Evolutionary conservation across 805 yeast species (phyloP), one percentile per base, ranked within the genome.

Genomic region (Saccharomycopsis fodiens): DNA sequence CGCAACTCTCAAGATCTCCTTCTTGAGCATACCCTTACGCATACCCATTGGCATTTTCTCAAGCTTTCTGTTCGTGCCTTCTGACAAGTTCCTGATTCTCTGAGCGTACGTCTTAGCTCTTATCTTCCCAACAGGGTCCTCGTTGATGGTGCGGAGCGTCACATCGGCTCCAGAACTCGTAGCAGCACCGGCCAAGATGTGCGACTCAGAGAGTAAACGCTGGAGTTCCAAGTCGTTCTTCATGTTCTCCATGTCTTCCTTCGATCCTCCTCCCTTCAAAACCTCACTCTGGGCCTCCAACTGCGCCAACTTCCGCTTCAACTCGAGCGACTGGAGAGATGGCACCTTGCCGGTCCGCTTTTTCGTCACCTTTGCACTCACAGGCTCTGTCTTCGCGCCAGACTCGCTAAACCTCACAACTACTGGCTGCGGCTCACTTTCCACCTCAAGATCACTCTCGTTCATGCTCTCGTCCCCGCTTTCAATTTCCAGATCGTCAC

Each of bases 21-120:
- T 72, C 30, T 69, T 64, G 21, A 85, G 67, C 81, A 89, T 83
- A 2, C 96, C 96, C 58, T 84, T 85, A 46, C 97, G 73, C 69
- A 87, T 78, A 16, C 74, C 61, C 88, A 93, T 89, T 17, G 97
- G 96, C 77, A 87, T 85, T 42, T 79, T 84, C 54, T 85, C 93
- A 30, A 82, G 61, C 44, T 66, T 74, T 17, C 50, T 45, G 23
- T 32, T 21, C 21, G 42, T 47, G 2, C 39, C 43, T 35, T 50
- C 55, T 55, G 58, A 31, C 1, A 78, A 51, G 8, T 66, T 61
- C 12, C 74, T 62, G 46, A 85, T 63, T 46, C 91, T 67, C 35
- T 75, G 71, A 44, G 77, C 77, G 41, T 84, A 59, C 0, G 86
- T 77, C 50, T 83, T 72, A 43, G 73, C 72, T 47, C 91, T 67